Evolutionary conservation across 2,329 filamentous ascomycete genomes (phyloP).

Genomic region (Metarhizium anisopliae): DNA sequence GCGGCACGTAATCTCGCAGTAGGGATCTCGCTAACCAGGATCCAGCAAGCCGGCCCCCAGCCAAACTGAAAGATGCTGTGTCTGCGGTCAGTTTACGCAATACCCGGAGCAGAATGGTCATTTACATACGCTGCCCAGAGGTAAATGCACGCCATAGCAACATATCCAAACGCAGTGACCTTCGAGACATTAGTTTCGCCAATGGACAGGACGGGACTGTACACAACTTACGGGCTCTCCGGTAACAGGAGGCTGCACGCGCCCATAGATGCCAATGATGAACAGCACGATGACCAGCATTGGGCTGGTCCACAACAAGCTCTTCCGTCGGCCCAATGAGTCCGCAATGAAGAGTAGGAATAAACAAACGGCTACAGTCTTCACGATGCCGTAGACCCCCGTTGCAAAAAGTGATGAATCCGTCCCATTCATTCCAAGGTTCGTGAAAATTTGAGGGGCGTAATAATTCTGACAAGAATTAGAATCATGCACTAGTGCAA

Average conservation of each 20-base stretch:
- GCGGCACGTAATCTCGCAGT: constrained; percentile 55
- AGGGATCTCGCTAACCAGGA: constrained; percentile 60
- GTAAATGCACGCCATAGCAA: constrained; percentile 63
- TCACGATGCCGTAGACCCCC: constrained; percentile 65
- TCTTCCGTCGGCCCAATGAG: constrained; percentile 53
- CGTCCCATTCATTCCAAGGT: constrained; percentile 50
- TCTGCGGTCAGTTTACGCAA: constrained; percentile 7
- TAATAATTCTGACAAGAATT: constrained; percentile 48
- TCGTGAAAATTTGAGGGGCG: constrained; percentile 58
- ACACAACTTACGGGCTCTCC: constrained; percentile 32
- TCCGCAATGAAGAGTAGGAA: constrained; percentile 63
- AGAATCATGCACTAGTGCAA: neutral
- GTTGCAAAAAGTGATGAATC: constrained; percentile 59
- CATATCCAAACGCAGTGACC: constrained; percentile 58
- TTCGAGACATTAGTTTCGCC: constrained; percentile 4
- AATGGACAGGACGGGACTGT: neutral
- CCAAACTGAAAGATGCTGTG: constrained; percentile 54
- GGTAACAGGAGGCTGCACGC: constrained; percentile 46
- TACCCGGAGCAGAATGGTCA: neutral
- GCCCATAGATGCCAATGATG: constrained; percentile 63
- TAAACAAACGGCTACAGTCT: constrained; percentile 51
- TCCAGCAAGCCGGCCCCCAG: constrained; percentile 67
- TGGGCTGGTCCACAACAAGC: constrained; percentile 55
- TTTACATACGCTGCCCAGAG: constrained; percentile 51
- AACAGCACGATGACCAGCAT: constrained; percentile 56